Base-by-base conservation (phyloP, 345 rosid genomes). In the Cardiospermum halicacabum region DNA sequence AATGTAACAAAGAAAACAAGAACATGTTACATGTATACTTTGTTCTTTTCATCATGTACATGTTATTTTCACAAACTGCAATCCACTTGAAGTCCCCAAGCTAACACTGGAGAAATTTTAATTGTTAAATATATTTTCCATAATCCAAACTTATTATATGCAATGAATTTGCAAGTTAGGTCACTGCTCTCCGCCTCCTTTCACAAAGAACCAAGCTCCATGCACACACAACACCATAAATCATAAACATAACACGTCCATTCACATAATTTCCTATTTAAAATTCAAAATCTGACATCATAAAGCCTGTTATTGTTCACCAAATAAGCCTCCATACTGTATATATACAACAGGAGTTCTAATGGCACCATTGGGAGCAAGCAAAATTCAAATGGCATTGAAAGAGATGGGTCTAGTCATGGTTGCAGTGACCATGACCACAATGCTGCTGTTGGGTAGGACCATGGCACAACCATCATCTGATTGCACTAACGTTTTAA, bases 391-490 rank as follows among this genome's bases (percentile, higher is more conserved):
- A 53, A 65, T 71, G 74, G 64, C 62, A 66, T 55, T 69, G 47
- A 69, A 25, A 26, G 50, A 53, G 49, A 58, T n/a, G 45, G 55
- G 67, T 57, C 27, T 50, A 39, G 63, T 30, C 11, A 4, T 60
- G 53, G 68, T 72, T 28, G 66, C 71, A 0, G 72, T 56, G 75
- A 69, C 77, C 49, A 70, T 56, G 75, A 66, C 74, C 54, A 25
- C n/a, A n/a, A n/a, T 69, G 65, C 65, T 69, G 65, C 65, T 65
- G 12, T 77, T 60, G 30, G 75, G 39, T 7, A 51, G 62, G 53
- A 64, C 77, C 78, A 54, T 11, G 16, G 78, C 79, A 34, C 81
- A 78, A 42, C n/a, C n/a, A n/a, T 78, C 82, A 11, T 78, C 82
- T 24, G 69, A 65, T 28, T 83, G 88, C 81, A 74, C 74, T 70